Base-by-base conservation (phyloP, 73 alveolate species). In the Symbiodinium natans region DNA sequence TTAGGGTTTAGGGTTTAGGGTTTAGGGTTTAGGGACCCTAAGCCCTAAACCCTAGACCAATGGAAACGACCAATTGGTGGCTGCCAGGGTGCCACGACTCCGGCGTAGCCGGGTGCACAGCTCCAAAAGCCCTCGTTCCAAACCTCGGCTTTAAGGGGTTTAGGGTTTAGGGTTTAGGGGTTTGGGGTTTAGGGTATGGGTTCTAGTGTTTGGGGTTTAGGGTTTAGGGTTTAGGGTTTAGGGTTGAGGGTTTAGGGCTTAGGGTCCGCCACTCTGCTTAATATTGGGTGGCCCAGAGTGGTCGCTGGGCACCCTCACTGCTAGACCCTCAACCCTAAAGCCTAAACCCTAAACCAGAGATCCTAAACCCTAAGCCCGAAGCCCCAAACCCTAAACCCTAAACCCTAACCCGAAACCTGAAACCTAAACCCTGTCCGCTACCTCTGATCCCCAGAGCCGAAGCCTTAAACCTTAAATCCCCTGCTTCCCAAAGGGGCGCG, bases 61-160 rank as follows among this genome's bases (percentile, higher is more conserved):
- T n/a, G n/a, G n/a, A n/a, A n/a, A n/a, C n/a, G n/a, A n/a, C n/a
- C n/a, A n/a, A n/a, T n/a, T n/a, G n/a, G n/a, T 11, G 1, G 31
- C 77, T 7, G 34, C 77, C 77, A 63, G 40, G 77, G 10, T 63
- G 77, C 93, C 82, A 86, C 93, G 41, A 36, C 31, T 13, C 93
- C 93, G 59, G 59, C 54, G 40, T 54, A 86, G 82, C 93, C 93
- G 13, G 31, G 63, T 6, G 52, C 93, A 77, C 93, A 86, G 56
- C 59, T n/a, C 93, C 93, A 86, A 31, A 27, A 11, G 31, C 77
- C 77, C 34, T 63, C 31, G 34, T 27, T 21, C 77, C 77, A 63
- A 27, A 27, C 77, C 77, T 63, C 36, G 77, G 31, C 5, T 15
- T 56, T 19, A 43, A 8, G 56, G 56, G 56, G 74, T 56, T 56